A percentile compares a stretch with the other conserved stretches of the same genome.
Evolutionary conservation across 208 protist species (phyloP).

Genomic region (Trypanosoma congolense): DNA sequence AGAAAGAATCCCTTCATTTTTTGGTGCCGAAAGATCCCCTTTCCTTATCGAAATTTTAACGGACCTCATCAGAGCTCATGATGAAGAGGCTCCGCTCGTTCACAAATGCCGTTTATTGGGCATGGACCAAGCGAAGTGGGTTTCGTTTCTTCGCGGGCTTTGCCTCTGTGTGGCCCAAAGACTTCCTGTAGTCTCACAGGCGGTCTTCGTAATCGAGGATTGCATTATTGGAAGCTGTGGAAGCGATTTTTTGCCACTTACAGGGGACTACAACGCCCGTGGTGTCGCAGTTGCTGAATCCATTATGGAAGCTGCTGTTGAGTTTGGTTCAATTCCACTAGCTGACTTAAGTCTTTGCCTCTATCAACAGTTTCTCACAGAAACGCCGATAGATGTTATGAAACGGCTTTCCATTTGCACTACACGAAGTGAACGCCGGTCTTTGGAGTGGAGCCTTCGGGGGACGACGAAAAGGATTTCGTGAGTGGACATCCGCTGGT

Average conservation of each 20-base stretch:
- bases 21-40: constrained; percentile 9
- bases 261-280: constrained; percentile 16
- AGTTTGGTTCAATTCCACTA: constrained; percentile 12
- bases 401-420: constrained; percentile 16
- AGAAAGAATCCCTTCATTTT: constrained; percentile 16
- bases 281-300: constrained; percentile 14
- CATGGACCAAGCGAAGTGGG: constrained; percentile 11
- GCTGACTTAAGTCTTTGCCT: constrained; percentile 8
- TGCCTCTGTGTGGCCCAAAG: constrained; percentile 8
- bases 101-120: constrained; percentile 1
- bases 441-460: constrained; percentile 16
- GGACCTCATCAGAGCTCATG: constrained; percentile 13
- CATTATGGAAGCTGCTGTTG: constrained; percentile 17
- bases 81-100: constrained; percentile 2
- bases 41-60: constrained; percentile 9
- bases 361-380: constrained; percentile 19
- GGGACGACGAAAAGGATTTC: too few relatives aligned
- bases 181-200: constrained; percentile 8
- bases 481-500: too few relatives aligned
- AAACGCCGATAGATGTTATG: constrained; percentile 10
- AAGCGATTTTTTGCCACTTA: constrained; percentile 2
- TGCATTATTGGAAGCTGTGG: not conserved
- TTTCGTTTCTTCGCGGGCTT: constrained; percentile 18
- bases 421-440: constrained; percentile 12
- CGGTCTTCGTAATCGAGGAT: constrained; percentile 14